Base-by-base conservation (phyloP, 495 filamentous ascomycete species). In the Achaetomiella virescens region DNA sequence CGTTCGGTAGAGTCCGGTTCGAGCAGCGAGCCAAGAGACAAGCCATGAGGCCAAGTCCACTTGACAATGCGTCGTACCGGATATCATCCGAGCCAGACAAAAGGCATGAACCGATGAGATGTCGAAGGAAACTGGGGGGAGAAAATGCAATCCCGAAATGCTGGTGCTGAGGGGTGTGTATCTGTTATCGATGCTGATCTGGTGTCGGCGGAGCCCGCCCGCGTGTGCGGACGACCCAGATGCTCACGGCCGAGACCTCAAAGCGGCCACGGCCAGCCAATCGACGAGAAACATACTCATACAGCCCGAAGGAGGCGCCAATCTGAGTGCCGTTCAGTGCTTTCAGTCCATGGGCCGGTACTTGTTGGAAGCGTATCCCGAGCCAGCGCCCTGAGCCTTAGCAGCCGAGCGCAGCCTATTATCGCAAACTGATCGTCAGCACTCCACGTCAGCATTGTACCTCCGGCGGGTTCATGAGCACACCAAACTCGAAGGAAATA, bases 321-420 rank as follows among this genome's bases (percentile, higher is more conserved):
- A 58, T 46, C 58, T 42, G 55, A 65, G 14, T 41, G 61, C 47
- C 53, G 42, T 52, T 43, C 36, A 46, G 54, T 61, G 17, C 45
- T 29, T 63, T 78, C 85, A 88, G 82, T 89, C 61, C 47, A 63
- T 88, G 70, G 84, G 81, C 70, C 85, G 86, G 73, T 88, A 83
- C 68, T 78, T 78, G 68, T 82, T 81, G 73, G 84, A 71, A 57
- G 72, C 79, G 77, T 72, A 75, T 64, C 75, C 72, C 48, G 80
- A 75, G 75, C 84, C 81, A 77, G 78, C 77, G 78, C 82, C 84
- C 79, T 86, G 85, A 73, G 84, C 87, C 75, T 90, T 91, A 60
- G 88, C 90, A 81, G 89, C 87, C 79, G 89, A 91, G 81, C 88
- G 90, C 77, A 92, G 88, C 89, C 90, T 95, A 84, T 83, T 85